phyloP scores from a whole-genome alignment of 768 basidiomycete genomes.

The Daedaleopsis nitida region DNA sequence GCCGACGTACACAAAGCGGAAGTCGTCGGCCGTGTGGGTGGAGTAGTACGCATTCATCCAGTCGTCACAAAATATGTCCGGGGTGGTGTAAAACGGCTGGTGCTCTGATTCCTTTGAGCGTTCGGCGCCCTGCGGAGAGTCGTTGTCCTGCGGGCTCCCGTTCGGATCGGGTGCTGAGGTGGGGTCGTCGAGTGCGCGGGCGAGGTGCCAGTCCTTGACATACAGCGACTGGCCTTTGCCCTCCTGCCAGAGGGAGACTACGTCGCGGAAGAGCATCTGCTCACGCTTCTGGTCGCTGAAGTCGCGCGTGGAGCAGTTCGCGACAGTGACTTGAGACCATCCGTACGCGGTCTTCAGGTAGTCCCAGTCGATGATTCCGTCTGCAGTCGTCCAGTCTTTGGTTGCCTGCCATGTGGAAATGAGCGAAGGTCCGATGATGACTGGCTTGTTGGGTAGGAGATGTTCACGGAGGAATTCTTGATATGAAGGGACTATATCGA shows the following conservation, averaged over 20 bases:
- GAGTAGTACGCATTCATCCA: conserved; percentile 35
- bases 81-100: conserved; percentile 27
- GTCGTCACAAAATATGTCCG: conserved; percentile 31
- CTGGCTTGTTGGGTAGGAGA: conserved; percentile 27
- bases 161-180: background rate
- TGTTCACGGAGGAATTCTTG: conserved; percentile 23
- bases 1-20: conserved; percentile 33
- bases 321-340: conserved; percentile 22
- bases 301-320: conserved; percentile 27
- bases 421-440: conserved; percentile 24
- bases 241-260: conserved; percentile 24
- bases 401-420: conserved; percentile 25
- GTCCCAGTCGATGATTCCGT: conserved; percentile 22
- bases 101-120: too few relatives aligned
- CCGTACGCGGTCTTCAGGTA: conserved; percentile 24
- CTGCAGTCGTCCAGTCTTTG: conserved; percentile 14
- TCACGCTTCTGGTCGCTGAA: conserved; percentile 29
- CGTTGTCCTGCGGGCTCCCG: background rate
- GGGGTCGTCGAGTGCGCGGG: conserved; percentile 13
- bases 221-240: conserved; percentile 24
- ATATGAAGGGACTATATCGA: conserved; percentile 17
- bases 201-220: conserved; percentile 34
- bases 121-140: too few relatives aligned
- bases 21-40: conserved; percentile 30
- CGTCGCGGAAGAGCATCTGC: conserved; percentile 20